These are phyloP conservation scores for Tolypocladium tundrense DNA, from an alignment of 2,329 filamentous ascomycete species.

Conservation along the genomic window DNA sequence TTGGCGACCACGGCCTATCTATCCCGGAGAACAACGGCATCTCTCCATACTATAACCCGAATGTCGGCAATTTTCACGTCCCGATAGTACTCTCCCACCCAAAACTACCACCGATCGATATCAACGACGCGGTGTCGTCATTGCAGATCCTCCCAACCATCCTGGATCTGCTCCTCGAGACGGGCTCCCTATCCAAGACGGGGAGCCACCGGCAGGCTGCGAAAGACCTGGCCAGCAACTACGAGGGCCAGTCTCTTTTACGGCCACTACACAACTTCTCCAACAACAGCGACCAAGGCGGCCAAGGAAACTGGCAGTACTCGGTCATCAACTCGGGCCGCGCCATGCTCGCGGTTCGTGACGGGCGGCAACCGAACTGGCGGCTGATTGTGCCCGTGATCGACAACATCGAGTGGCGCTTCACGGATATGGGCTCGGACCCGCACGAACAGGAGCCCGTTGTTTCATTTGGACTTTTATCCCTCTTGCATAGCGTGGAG, in stretches of 20 bases:
- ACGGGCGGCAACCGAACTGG: slow-evolving; percentile 9
- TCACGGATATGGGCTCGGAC: slow-evolving; percentile 17
- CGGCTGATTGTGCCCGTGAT: slow-evolving; percentile 13
- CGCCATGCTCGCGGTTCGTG: slow-evolving; percentile 10
- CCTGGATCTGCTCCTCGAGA: slow-evolving; percentile 22
- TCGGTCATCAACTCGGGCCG: slow-evolving; percentile 14
- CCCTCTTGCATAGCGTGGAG: slow-evolving; percentile 10
- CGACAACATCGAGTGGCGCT: slow-evolving; percentile 17
- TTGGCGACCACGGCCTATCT: slow-evolving; percentile 22
- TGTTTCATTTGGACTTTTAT: slow-evolving; percentile 12
- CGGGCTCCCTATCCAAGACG: slow-evolving; percentile 16
- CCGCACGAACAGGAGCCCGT: slow-evolving; percentile 15
- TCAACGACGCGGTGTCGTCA: slow-evolving; percentile 20
- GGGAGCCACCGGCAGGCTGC: slow-evolving; percentile 11
- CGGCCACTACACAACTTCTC: slow-evolving; percentile 13
- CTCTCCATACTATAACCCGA: slow-evolving; percentile 21
- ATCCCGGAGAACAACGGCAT: slow-evolving; percentile 19
- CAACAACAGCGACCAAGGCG: slow-evolving; percentile 2
- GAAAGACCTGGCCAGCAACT: slow-evolving; percentile 18
- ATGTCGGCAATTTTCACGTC: slow-evolving; percentile 23
- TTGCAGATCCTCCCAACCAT: slow-evolving; percentile 23
- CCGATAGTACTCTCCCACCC: slow-evolving; percentile 23
- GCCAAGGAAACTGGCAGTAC: slow-evolving; percentile 12
- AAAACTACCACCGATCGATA: slow-evolving; percentile 18
- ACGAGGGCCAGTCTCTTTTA: slow-evolving; percentile 23